Conservation (phyloP, 2,329 filamentous ascomycete species). For the Claviceps spartinae region DNA sequence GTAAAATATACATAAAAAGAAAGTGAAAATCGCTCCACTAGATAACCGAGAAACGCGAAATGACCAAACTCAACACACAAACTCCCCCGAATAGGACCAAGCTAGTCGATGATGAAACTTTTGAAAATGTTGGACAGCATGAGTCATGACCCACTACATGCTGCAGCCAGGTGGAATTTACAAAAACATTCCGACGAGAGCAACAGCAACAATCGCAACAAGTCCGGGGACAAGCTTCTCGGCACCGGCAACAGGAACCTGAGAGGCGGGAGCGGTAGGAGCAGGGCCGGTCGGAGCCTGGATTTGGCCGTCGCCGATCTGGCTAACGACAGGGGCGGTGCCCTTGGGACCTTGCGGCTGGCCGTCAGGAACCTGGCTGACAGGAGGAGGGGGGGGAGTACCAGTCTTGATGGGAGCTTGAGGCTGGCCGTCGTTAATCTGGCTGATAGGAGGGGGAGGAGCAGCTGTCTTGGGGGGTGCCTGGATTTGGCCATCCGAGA, state of each 20-base stretch:
- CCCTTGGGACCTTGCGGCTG: background rate
- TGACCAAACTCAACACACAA: background rate
- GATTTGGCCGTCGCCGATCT: conserved; percentile 32
- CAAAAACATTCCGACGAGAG: conserved; percentile 10
- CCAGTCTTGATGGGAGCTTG: conserved; percentile 21
- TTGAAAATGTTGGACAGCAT: background rate
- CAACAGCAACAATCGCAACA: conserved; percentile 6
- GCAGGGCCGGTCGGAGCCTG: conserved; percentile 23
- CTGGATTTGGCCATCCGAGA: conserved; percentile 17
- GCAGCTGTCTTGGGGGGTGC: conserved; percentile 4
- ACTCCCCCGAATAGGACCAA: background rate
- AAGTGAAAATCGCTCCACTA: background rate
- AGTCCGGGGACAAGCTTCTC: conserved; percentile 7
- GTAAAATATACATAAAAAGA: background rate
- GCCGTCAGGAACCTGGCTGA: conserved; percentile 26
- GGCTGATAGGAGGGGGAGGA: conserved; percentile 20
- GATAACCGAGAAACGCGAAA: background rate
- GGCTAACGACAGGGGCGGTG: conserved; percentile 23
- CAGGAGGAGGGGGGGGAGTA: conserved; percentile 20
- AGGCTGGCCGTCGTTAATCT: conserved; percentile 32
- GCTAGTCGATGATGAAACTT: too few relatives aligned
- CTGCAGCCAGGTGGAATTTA: conserved; percentile 2
- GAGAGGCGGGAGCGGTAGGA: conserved; percentile 9
- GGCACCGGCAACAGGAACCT: conserved; percentile 9
- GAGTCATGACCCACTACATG: background rate